Conservation (phyloP, 2,329 filamentous ascomycete species). For the Cercospora citrullina region DNA sequence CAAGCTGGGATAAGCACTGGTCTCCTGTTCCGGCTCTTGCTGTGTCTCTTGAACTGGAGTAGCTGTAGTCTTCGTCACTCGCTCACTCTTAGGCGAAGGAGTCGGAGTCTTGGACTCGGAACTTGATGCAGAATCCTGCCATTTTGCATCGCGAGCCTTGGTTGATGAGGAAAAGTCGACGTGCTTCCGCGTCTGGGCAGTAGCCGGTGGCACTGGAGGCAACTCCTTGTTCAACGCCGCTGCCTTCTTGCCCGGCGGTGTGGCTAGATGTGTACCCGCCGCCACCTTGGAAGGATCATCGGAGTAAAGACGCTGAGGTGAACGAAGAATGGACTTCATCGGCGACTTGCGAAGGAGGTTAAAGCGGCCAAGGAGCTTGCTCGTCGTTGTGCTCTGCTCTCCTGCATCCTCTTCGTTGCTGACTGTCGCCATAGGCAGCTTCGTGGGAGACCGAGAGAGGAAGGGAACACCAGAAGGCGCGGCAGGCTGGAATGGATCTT, state of each 20-base stretch:
- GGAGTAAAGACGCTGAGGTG: constrained; percentile 59
- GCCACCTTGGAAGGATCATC: constrained; percentile 60
- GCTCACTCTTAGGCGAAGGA: constrained; percentile 29
- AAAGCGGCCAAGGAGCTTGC: constrained; percentile 45
- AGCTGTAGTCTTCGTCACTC: constrained; percentile 6
- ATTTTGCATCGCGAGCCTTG: constrained; percentile 40
- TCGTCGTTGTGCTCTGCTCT: constrained; percentile 35
- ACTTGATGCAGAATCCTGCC: constrained; percentile 22
- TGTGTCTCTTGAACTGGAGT: constrained; percentile 8
- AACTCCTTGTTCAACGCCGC: constrained; percentile 20
- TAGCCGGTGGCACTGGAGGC: constrained; percentile 42
- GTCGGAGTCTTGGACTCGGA: constrained; percentile 34
- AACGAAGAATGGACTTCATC: constrained; percentile 64
- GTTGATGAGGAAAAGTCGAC: constrained; percentile 75
- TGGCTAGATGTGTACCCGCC: constrained; percentile 58
- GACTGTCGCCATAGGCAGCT: constrained; percentile 23
- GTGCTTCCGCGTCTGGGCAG: constrained; percentile 65
- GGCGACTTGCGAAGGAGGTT: constrained; percentile 54
- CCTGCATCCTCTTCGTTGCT: constrained; percentile 26
- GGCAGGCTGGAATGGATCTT: constrained; percentile 19
- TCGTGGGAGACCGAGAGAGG: constrained; percentile 39
- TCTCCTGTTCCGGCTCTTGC: constrained; percentile 1
- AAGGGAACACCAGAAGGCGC: constrained; percentile 30
- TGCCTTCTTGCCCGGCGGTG: constrained; percentile 39
- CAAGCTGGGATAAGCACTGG: constrained; percentile 21